These are phyloP conservation scores for Gorgonomyces haynaldii DNA, from an alignment of 192 early-diverging fungal species.

Conservation along the genomic window DNA sequence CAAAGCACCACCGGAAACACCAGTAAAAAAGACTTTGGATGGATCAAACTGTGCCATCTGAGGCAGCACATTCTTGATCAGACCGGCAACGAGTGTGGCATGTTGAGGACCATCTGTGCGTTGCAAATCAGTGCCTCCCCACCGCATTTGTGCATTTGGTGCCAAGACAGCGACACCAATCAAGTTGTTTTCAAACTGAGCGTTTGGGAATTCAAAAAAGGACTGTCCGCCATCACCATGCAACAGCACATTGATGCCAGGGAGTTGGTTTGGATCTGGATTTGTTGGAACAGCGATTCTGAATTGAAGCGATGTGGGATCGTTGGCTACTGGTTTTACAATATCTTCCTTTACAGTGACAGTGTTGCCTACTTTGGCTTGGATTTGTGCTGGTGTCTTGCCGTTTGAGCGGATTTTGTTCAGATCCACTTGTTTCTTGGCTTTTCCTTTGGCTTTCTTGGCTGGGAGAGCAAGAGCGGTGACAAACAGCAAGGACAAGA, in stretches of 20 bases:
- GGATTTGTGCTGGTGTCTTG: too few species aligned
- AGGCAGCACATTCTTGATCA: constrained; percentile 13
- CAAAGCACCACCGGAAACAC: constrained; percentile 17
- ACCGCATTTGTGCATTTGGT: constrained; percentile 12
- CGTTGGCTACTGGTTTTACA: background rate
- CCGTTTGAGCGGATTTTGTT: too few species aligned
- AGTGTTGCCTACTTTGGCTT: too few species aligned
- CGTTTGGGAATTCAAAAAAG: constrained; percentile 18
- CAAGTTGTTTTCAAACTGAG: constrained; percentile 2
- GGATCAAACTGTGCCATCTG: constrained; percentile 11
- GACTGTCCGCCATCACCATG: constrained; percentile 18
- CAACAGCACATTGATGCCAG: constrained; percentile 20
- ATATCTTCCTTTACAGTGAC: background rate
- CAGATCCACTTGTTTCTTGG: too few species aligned
- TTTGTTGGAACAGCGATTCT: background rate
- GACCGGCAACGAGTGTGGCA: constrained; percentile 10
- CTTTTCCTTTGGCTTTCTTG: too few species aligned
- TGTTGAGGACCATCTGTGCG: constrained; percentile 15
- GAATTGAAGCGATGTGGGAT: background rate
- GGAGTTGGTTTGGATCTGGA: background rate
- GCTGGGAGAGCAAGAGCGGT: too few species aligned
- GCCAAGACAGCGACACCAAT: constrained; percentile 23
- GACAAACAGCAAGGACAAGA: too few species aligned
- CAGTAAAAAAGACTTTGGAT: constrained; percentile 16
- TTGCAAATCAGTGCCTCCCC: constrained; percentile 11